These are phyloP conservation scores for Sporothrix phasma DNA, from an alignment of 2,329 filamentous ascomycete species.

Conservation along the genomic window DNA sequence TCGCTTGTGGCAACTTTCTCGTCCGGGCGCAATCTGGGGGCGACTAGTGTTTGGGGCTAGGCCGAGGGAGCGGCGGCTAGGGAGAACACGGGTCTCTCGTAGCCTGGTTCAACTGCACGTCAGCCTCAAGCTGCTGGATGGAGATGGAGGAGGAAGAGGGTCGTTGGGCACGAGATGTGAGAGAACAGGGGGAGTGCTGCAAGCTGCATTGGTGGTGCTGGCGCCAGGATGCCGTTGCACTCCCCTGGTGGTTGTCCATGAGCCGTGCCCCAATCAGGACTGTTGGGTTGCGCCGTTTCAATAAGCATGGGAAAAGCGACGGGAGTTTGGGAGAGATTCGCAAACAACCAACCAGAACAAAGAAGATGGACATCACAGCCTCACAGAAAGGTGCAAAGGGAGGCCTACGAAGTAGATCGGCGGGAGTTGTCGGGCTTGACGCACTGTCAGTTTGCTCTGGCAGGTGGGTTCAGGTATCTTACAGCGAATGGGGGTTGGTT, in stretches of 20 bases:
- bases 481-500: constrained; percentile 2
- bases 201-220: neutral
- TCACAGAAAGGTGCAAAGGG: neutral
- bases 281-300: neutral
- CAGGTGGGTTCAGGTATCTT: neutral
- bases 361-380: neutral
- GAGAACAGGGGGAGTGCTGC: neutral
- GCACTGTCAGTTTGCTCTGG: neutral
- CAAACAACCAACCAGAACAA: constrained; percentile 3
- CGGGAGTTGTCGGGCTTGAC: constrained; percentile 2
- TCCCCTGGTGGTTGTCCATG: neutral
- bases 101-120: neutral
- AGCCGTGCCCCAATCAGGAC: neutral
- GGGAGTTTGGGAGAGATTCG: neutral
- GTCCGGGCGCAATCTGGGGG: constrained; percentile 1
- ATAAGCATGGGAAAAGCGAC: neutral
- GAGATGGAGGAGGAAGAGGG: neutral
- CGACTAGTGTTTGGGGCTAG: constrained; percentile 15
- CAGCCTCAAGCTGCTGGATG: neutral
- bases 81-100: neutral
- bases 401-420: constrained; percentile 7
- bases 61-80: constrained; percentile 9
- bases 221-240: neutral
- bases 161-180: too few relatives aligned
- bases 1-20: constrained; percentile 8